Conservation (phyloP, 1,284 basidiomycete species). For the Ustilago loliicola region DNA sequence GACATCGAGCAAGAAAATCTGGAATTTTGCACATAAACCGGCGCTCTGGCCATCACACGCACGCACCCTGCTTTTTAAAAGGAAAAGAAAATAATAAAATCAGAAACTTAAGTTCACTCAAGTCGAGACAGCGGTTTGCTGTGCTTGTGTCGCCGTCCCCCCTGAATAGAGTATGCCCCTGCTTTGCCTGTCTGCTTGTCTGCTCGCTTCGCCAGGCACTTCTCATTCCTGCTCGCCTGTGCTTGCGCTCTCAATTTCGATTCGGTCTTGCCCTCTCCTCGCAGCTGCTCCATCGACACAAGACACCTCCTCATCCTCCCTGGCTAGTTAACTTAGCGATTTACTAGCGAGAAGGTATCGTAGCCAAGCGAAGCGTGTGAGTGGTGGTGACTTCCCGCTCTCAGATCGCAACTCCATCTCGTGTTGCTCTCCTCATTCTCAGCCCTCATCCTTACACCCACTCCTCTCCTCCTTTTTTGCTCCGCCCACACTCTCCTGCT, state of each 20-base stretch:
- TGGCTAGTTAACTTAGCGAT: background rate
- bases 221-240: conserved; percentile 14
- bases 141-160: background rate
- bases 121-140: background rate
- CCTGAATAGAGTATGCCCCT: background rate
- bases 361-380: background rate
- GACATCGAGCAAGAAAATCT: conserved; percentile 4
- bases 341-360: background rate
- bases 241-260: conserved; percentile 7
- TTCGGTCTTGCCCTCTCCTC: background rate
- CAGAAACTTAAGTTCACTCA: background rate
- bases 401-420: conserved; percentile 14
- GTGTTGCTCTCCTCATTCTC: background rate
- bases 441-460: background rate
- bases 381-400: background rate
- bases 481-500: background rate
- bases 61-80: background rate
- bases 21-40: background rate
- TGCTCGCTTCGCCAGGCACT: background rate
- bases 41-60: background rate
- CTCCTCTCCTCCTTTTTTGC: background rate
- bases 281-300: background rate
- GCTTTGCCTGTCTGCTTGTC: background rate
- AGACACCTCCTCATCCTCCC: background rate
- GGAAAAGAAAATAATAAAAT: background rate